phyloP scores from a whole-genome alignment of 345 rosid genomes.

The Aquilaria yunnanensis region DNA sequence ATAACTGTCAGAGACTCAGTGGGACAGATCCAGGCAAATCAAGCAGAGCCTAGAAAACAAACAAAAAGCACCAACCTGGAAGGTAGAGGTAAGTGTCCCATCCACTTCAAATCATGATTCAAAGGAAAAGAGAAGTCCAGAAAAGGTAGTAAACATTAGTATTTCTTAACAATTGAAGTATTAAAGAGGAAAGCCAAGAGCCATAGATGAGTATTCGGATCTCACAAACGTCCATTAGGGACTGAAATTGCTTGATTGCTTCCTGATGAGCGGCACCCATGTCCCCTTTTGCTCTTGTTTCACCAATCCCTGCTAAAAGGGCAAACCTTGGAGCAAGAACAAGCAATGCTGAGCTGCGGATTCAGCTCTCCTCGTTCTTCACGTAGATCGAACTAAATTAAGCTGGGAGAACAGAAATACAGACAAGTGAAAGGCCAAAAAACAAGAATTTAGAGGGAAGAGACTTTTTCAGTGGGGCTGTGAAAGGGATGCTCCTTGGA shows the following conservation, averaged over 20 bases:
- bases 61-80: constrained; percentile 45
- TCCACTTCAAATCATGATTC: constrained; percentile 42
- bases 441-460: too few species aligned
- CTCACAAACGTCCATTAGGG: constrained; percentile 71
- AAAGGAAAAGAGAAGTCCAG: constrained; percentile 1
- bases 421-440: too few species aligned
- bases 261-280: constrained; percentile 61
- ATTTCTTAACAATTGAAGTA: neutral
- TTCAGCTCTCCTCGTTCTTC: too few species aligned
- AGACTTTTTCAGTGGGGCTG: too few species aligned
- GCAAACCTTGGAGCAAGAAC: too few species aligned
- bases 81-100: constrained; percentile 54
- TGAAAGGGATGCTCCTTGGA: too few species aligned
- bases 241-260: constrained; percentile 63
- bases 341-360: too few species aligned
- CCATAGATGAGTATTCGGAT: constrained; percentile 3
- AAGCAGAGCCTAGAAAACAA: neutral
- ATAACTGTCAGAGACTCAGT: neutral
- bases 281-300: constrained; percentile 4
- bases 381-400: too few species aligned
- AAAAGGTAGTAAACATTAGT: neutral
- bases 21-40: constrained; percentile 20
- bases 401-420: too few species aligned
- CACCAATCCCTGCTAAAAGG: too few species aligned
- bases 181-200: neutral